These are phyloP conservation scores for Pulveroboletus sp. DNA, from an alignment of 768 basidiomycete species.

Conservation along the genomic window DNA sequence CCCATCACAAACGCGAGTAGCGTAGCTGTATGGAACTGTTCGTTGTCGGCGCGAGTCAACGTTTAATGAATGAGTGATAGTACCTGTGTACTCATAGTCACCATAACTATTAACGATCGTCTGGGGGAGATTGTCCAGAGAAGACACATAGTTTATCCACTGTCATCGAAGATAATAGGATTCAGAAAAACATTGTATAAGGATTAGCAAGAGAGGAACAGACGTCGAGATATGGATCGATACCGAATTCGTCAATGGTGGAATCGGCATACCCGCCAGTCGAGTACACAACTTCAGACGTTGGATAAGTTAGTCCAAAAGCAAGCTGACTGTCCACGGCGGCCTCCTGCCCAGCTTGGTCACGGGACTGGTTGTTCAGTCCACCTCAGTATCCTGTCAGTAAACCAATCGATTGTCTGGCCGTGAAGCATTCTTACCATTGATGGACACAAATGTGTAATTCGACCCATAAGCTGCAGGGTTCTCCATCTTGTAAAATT, in stretches of 20 bases:
- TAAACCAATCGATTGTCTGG: neutral
- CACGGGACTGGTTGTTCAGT: slow-evolving; percentile 53
- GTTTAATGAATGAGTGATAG: neutral
- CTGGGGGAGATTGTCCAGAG: slow-evolving; percentile 45
- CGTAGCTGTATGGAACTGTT: slow-evolving; percentile 54
- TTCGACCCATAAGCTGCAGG: slow-evolving; percentile 48
- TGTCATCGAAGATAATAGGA: slow-evolving; percentile 21
- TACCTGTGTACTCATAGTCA: slow-evolving; percentile 70
- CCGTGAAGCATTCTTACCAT: slow-evolving; percentile 38
- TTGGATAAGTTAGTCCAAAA: slow-evolving; percentile 65
- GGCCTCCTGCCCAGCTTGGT: slow-evolving; percentile 59
- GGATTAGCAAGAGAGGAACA: slow-evolving; percentile 11
- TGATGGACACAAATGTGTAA: slow-evolving; percentile 53
- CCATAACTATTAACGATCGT: slow-evolving; percentile 73
- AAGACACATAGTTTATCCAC: slow-evolving; percentile 61
- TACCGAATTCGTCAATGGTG: slow-evolving; percentile 43
- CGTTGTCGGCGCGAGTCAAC: neutral
- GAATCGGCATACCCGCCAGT: slow-evolving; percentile 53
- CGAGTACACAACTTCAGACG: slow-evolving; percentile 55
- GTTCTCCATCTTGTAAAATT: slow-evolving; percentile 47
- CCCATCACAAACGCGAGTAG: slow-evolving; percentile 51
- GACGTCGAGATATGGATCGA: slow-evolving; percentile 48
- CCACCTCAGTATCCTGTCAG: slow-evolving; percentile 44
- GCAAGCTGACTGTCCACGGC: slow-evolving; percentile 68
- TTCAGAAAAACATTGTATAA: neutral